Conservation (phyloP, 2,329 filamentous ascomycete species). For the Xylariaceae sp. region DNA sequence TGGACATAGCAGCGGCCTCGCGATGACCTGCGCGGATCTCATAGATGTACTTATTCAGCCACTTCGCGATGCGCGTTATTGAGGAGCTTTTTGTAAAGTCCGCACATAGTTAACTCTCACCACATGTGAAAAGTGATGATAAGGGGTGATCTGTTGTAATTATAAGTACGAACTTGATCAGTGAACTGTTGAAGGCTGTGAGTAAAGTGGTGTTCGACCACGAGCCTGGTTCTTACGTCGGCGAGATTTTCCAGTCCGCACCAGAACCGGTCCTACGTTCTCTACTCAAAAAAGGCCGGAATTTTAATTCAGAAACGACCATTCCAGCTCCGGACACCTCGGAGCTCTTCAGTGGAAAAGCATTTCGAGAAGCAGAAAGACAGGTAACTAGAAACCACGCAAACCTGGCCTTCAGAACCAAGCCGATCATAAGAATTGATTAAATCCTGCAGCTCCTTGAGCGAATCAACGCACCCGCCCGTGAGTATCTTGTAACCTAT, state of each 20-base stretch:
- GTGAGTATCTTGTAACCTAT: conserved; percentile 19
- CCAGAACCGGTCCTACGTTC: conserved; percentile 28
- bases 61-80: conserved; percentile 23
- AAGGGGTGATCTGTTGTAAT: no score
- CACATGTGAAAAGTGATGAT: no score
- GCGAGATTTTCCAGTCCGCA: conserved; percentile 26
- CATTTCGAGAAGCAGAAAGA: no score
- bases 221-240: conserved; percentile 24
- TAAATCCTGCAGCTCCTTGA: conserved; percentile 23
- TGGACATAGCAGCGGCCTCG: conserved; percentile 25
- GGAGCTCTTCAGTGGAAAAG: no score
- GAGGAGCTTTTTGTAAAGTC: conserved; percentile 20
- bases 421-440: conserved; percentile 24
- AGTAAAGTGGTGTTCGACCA: conserved; percentile 24
- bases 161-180: conserved; percentile 23
- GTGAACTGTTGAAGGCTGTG: conserved; percentile 23
- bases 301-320: no score
- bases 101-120: conserved; percentile 5
- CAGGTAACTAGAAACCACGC: background rate
- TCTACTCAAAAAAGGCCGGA: no score
- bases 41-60: conserved; percentile 23
- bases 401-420: conserved; percentile 22
- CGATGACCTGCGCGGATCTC: conserved; percentile 25
- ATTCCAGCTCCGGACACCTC: no score
- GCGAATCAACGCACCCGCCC: conserved; percentile 17